Evolutionary conservation across 2,329 filamentous ascomycete genomes (phyloP).

Genomic region (Xylaria polymorpha): DNA sequence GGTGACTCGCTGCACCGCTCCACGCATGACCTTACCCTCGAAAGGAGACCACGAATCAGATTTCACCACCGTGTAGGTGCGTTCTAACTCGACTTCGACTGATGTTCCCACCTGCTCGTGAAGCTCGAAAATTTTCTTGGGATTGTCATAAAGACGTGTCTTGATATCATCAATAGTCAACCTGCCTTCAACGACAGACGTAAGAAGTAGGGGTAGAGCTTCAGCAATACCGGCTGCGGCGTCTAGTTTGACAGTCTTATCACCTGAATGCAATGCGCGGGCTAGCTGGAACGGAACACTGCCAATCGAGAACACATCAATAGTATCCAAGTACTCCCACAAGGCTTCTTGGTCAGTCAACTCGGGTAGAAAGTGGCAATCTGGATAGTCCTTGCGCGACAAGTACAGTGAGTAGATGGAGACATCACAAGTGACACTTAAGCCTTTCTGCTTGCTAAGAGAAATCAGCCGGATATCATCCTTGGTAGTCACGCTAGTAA

Average conservation of each 20-base stretch:
- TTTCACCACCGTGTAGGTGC: conserved; percentile 70
- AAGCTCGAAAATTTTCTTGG: conserved; percentile 83
- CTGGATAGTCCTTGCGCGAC: conserved; percentile 75
- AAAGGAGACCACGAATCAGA: conserved; percentile 75
- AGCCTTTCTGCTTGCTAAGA: conserved; percentile 82
- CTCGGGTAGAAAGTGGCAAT: conserved; percentile 74
- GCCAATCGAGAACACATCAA: conserved; percentile 83
- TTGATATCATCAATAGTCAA: conserved; percentile 80
- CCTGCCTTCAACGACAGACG: conserved; percentile 78
- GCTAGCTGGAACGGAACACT: conserved; percentile 83
- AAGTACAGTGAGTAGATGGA: conserved; percentile 84
- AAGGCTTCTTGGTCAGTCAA: conserved; percentile 76
- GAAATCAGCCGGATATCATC: conserved; percentile 83
- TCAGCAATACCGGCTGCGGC: conserved; percentile 77
- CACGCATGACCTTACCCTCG: conserved; percentile 73
- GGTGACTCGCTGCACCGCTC: conserved; percentile 78
- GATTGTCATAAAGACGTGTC: conserved; percentile 78
- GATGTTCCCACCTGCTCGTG: conserved; percentile 80
- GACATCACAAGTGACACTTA: conserved; percentile 84
- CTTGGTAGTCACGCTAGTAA: conserved; percentile 83
- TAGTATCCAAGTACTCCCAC: conserved; percentile 77
- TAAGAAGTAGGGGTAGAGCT: conserved; percentile 78
- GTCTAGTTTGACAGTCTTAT: conserved; percentile 61
- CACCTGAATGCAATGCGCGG: conserved; percentile 56
- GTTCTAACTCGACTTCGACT: conserved; percentile 80